Percentiles rank a stretch among this genome's conserved stretches.
phyloP scores from a whole-genome alignment of 768 basidiomycete genomes.

The Auricularia sp. region DNA sequence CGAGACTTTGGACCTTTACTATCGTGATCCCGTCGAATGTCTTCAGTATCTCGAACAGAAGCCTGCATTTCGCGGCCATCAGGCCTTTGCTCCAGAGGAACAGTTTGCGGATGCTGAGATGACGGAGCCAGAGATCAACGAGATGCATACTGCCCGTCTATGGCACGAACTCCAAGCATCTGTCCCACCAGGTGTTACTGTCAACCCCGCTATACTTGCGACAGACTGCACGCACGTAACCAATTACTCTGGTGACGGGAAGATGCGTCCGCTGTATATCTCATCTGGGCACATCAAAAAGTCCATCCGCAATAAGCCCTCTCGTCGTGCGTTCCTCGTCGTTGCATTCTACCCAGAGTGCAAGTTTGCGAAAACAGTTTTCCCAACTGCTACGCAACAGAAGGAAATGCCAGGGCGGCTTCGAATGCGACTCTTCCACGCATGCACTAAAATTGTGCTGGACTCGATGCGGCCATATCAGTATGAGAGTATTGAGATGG shows the following conservation, averaged over 20 bases:
- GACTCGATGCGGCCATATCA: neutral
- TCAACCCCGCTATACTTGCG: neutral
- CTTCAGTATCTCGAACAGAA: neutral
- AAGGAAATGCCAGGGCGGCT: neutral
- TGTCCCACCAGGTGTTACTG: neutral
- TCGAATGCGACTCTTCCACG: neutral
- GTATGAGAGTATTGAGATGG: neutral
- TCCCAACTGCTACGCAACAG: neutral
- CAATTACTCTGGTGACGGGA: neutral
- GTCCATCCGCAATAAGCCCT: neutral
- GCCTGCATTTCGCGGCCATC: conserved; percentile 3
- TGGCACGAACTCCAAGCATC: neutral
- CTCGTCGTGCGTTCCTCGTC: neutral
- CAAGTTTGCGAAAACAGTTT: neutral
- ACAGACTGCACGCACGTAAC: neutral
- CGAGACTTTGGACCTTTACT: neutral
- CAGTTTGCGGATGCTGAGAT: neutral
- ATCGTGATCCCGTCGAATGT: conserved; percentile 6
- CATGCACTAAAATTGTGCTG: neutral
- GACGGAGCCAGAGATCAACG: neutral
- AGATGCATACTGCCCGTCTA: conserved; percentile 2
- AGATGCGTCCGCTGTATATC: neutral
- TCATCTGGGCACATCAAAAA: neutral
- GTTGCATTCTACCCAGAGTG: neutral
- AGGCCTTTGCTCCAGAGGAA: neutral